Evolutionary conservation across 768 basidiomycete genomes (phyloP).

Genomic region (Mycena pura): DNA sequence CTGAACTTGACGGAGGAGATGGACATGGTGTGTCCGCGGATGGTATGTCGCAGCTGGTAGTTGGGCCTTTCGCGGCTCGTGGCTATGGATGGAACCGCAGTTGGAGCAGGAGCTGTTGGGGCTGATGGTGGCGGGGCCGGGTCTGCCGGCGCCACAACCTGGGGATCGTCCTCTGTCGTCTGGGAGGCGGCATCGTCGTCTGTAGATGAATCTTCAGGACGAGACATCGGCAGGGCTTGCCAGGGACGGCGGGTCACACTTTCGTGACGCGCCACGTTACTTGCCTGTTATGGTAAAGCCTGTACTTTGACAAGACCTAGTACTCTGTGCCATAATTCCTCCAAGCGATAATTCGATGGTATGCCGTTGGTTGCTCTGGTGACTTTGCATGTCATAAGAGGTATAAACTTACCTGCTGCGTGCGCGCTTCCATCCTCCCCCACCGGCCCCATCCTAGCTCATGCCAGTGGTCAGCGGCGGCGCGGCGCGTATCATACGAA

Average conservation of each 20-base stretch:
- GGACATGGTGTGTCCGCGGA: slow-evolving; percentile 80
- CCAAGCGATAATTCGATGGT: slow-evolving; percentile 10
- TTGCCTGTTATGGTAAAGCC: neutral
- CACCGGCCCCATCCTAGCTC: no score
- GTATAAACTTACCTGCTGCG: no score
- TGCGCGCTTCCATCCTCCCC: no score
- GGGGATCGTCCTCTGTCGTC: slow-evolving; percentile 86
- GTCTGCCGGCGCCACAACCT: no score
- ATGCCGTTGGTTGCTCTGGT: neutral
- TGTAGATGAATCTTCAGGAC: slow-evolving; percentile 59
- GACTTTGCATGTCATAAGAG: slow-evolving; percentile 11
- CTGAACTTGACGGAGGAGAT: slow-evolving; percentile 94
- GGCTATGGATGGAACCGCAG: slow-evolving; percentile 35
- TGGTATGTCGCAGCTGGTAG: slow-evolving; percentile 70
- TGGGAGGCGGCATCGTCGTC: slow-evolving; percentile 77
- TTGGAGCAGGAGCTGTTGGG: slow-evolving; percentile 40
- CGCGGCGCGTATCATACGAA: no score
- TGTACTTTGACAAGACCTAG: no score
- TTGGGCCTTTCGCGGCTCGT: slow-evolving; percentile 61
- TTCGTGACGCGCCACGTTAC: no score
- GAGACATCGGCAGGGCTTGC: slow-evolving; percentile 38
- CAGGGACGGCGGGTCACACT: neutral
- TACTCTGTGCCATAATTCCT: no score
- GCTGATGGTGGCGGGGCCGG: slow-evolving; percentile 62
- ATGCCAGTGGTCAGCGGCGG: no score